Evolutionary conservation across 129 eudicot genomes (phyloP).

Genomic region (Lonicera japonica): DNA sequence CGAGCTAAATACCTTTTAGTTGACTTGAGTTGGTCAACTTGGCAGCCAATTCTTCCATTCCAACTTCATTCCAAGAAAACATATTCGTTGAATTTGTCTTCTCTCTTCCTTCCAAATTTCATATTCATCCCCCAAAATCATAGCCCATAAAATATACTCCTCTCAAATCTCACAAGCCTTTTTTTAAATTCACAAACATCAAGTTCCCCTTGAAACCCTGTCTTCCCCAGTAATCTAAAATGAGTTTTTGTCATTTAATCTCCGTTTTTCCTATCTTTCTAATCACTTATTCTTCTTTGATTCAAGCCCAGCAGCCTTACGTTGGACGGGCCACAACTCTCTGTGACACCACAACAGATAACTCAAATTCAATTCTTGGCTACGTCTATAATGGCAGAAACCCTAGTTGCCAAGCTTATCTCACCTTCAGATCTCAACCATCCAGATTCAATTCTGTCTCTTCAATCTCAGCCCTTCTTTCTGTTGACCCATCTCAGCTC

Average conservation of each 20-base stretch:
- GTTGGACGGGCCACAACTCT: conserved; percentile 21
- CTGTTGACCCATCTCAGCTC: conserved; percentile 41
- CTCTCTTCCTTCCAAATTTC: background rate
- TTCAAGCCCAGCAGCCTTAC: conserved; percentile 75
- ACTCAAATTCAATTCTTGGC: conserved; percentile 59
- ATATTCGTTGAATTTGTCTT: background rate
- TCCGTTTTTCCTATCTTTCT: conserved; percentile 13
- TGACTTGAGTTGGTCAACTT: no score
- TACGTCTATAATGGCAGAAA: conserved; percentile 64
- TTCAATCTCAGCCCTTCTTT: conserved; percentile 55
- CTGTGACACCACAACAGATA: conserved; percentile 32
- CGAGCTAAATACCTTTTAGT: no score
- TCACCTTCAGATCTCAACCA: conserved; percentile 60
- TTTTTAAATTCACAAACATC: background rate
- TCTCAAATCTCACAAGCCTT: background rate
- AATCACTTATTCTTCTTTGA: conserved; percentile 17
- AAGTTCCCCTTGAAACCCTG: background rate
- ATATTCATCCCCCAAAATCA: no score
- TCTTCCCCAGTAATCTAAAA: background rate
- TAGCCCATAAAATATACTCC: background rate
- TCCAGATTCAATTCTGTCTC: conserved; percentile 54
- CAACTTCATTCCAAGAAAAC: background rate
- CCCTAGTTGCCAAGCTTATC: conserved; percentile 51
- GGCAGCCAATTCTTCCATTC: background rate
- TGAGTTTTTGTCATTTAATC: conserved; percentile 9